phyloP scores from a whole-genome alignment of 805 yeast genomes.

The Candida jianshihensis region DNA sequence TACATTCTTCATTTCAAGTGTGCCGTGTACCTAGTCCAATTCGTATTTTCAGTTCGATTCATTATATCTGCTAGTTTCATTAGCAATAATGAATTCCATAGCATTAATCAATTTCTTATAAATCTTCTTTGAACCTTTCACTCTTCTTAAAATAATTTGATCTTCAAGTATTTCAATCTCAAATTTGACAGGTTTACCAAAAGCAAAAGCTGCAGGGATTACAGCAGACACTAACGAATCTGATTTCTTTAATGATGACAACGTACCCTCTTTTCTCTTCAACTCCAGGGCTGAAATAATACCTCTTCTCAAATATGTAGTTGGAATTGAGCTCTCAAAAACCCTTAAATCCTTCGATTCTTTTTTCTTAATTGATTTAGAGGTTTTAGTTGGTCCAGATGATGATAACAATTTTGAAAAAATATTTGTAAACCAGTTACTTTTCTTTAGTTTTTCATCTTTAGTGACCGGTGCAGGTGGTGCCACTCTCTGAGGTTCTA shows the following conservation, averaged over 20 bases:
- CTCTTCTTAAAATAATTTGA: conserved; percentile 33
- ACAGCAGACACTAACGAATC: conserved; percentile 38
- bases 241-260: conserved; percentile 37
- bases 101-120: conserved; percentile 37
- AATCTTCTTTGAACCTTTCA: conserved; percentile 40
- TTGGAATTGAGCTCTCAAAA: conserved; percentile 14
- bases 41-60: not conserved
- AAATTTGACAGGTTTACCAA: conserved; percentile 40
- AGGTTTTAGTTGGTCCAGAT: conserved; percentile 1
- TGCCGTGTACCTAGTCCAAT: no score
- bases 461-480: conserved; percentile 17
- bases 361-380: conserved; percentile 9
- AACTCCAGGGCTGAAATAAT: conserved; percentile 35
- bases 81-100: conserved; percentile 37
- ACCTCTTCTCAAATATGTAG: conserved; percentile 16
- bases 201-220: conserved; percentile 39
- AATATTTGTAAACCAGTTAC: conserved; percentile 33
- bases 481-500: conserved; percentile 14
- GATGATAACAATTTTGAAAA: conserved; percentile 22
- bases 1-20: no score
- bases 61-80: conserved; percentile 28
- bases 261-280: conserved; percentile 44
- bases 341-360: conserved; percentile 5
- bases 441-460: conserved; percentile 17
- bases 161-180: conserved; percentile 36